Evolutionary conservation across 495 filamentous ascomycete genomes (phyloP), one percentile per base, ranked within the genome.

Genomic region (Aspergillus leporis): DNA sequence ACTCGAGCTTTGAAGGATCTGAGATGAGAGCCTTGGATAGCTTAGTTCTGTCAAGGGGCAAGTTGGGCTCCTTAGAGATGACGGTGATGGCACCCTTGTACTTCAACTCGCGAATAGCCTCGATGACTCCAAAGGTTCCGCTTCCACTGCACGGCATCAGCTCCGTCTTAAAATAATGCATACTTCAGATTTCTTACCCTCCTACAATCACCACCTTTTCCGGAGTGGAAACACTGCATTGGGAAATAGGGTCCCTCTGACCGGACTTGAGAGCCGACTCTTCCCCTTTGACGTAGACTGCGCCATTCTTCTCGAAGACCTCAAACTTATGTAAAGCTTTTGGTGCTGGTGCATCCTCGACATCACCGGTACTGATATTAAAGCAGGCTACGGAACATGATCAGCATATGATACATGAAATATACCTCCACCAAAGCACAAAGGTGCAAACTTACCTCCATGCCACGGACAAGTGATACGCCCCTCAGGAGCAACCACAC

Each of bases 381-480:
- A 97, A 98, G 79, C 94, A 98, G 40, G 94, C 94, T 92, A 61
- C 60, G 62, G 32, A 40, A n/a, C 31, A 36, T 16, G n/a, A 28
- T 46, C 9, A 31, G 16, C 62, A 19, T 4, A 30, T 31, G 25
- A 31, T 28, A 23, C 19, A n/a, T 5, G 8, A n/a, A n/a, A 32
- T 36, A 21, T 13, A 16, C 12, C 14, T 21, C 23, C n/a, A 18
- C 22, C 8, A 6, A 46, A 10, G 38, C 8, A 14, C 34, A 32
- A 19, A 18, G 25, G 18, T 53, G 30, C 43, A 40, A 28, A 76
- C 80, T 38, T 70, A 93, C 90, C 90, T 77, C 92, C 92, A 72
- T 97, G 92, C 94, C 95, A 98, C 0, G 93, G 90, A 70, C 94
- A 98, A 16, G 90, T 95, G 32, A 98, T 74, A 48, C 91, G 77